Base-by-base conservation (phyloP, 371 early-diverging fungal genomes). In the Actinomortierella wolfii region DNA sequence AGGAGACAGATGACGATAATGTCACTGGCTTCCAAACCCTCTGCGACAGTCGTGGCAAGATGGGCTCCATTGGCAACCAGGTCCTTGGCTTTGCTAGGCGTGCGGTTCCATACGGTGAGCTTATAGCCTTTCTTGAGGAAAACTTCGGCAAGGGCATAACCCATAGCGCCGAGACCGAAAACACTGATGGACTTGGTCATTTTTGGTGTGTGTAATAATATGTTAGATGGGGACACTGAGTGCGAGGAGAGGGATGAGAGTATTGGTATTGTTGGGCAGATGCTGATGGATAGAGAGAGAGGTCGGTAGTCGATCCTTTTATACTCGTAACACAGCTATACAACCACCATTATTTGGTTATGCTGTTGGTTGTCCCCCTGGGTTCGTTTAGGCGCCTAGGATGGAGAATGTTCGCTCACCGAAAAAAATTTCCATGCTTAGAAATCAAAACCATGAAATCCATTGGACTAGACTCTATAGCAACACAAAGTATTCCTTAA, bases 161-260 rank as follows among this genome's bases (percentile, higher is more conserved):
- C 59, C 59, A 58, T 58, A 14, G 59, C 59, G 11, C 59, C 59
- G 18, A 58, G 59, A n/a, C 59, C 59, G 21, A 58, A 24, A 9
- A 58, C 48, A 29, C 17, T 42, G 11, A 58, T 51, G 25, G 59
- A 48, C 14, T 51, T 18, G 15, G 41, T 15, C 42, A 51, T 42
- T 51, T 51, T 58, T n/a, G n/a, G n/a, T n/a, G n/a, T n/a, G n/a
- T 50, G 41, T 43, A 25, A 2, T 18, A 5, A 9, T 28, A 23
- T 17, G n/a, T 26, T 34, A 25, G 50, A 42, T 15, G 24, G 29
- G n/a, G 58, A 42, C n/a, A 15, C 26, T n/a, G 41, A 50, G 4
- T 34, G n/a, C 1, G 28, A 2, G 15, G 48, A 14, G 2, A 24
- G 26, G 6, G 17, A 25, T 44, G 55, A 9, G 21, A n/a, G n/a